Conservation (phyloP, 768 basidiomycete genomes). For the Hortiboletus flavorubellus region DNA sequence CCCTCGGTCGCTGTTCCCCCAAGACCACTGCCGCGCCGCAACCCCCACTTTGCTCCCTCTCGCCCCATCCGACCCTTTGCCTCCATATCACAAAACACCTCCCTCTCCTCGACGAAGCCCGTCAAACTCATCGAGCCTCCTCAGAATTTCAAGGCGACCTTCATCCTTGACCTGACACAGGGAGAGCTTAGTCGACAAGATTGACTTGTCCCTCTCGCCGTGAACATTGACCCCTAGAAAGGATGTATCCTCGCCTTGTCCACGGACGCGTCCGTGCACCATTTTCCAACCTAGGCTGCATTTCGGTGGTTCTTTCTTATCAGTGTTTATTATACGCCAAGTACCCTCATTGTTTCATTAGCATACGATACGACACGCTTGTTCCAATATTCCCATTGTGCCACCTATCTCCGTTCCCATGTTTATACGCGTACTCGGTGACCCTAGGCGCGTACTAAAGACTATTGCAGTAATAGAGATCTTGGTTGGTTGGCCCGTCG, state of each 20-base stretch:
- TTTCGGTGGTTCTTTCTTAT: constrained; percentile 16
- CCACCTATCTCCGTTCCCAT: background rate
- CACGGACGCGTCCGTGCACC: background rate
- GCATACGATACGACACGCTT: background rate
- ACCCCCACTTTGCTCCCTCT: constrained; percentile 61
- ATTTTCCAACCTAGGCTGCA: background rate
- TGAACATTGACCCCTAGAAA: background rate
- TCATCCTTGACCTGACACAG: constrained; percentile 78
- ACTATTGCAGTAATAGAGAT: background rate
- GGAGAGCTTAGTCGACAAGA: constrained; percentile 76
- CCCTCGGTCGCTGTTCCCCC: constrained; percentile 33
- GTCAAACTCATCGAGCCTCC: constrained; percentile 81
- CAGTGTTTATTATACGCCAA: constrained; percentile 18
- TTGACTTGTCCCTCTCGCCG: constrained; percentile 22
- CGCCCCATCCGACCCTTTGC: constrained; percentile 79
- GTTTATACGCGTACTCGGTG: background rate
- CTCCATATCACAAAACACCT: constrained; percentile 40
- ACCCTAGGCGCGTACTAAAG: background rate
- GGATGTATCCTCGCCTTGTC: background rate
- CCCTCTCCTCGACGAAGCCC: constrained; percentile 39
- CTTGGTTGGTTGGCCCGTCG: background rate
- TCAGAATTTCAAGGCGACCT: constrained; percentile 62
- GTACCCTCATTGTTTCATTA: constrained; percentile 15
- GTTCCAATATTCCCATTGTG: constrained; percentile 14
- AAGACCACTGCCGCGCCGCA: constrained; percentile 39